These are phyloP conservation scores for Ogataea pignaliae DNA, from an alignment of 805 yeast species.

Conservation along the genomic window DNA sequence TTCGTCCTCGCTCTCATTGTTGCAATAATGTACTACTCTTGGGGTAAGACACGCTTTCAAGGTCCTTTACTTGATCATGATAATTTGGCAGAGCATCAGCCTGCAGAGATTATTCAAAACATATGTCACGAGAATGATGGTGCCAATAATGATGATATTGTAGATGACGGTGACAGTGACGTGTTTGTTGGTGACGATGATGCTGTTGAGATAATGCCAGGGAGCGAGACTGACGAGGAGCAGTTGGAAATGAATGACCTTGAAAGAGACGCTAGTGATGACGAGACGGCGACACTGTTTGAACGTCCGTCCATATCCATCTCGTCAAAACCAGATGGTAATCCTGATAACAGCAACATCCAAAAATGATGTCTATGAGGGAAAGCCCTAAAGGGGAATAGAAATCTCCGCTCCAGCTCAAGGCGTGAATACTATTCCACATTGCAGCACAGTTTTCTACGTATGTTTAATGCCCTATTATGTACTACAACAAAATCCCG, in stretches of 20 bases:
- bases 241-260: not conserved
- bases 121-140: not conserved
- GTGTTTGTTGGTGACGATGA: constrained; percentile 12
- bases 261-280: constrained; percentile 3
- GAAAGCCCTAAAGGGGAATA: not conserved
- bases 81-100: constrained; percentile 5
- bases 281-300: constrained; percentile 16
- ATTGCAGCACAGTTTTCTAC: too few species aligned
- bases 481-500: too few species aligned
- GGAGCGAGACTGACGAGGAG: too few species aligned
- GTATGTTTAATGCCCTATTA: too few species aligned
- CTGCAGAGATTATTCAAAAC: not conserved
- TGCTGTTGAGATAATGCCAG: constrained; percentile 1
- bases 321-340: not conserved
- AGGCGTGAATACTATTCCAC: too few species aligned
- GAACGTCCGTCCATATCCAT: constrained; percentile 8
- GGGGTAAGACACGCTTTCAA: constrained; percentile 61
- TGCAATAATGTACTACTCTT: constrained; percentile 46
- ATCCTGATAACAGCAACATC: not conserved
- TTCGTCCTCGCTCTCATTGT: constrained; percentile 41
- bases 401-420: too few species aligned
- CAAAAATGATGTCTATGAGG: not conserved
- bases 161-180: constrained; percentile 6
- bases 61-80: constrained; percentile 52
- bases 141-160: not conserved